Evolutionary conservation across 2,329 filamentous ascomycete genomes (phyloP).

Genomic region (Hypoxylon sp.): DNA sequence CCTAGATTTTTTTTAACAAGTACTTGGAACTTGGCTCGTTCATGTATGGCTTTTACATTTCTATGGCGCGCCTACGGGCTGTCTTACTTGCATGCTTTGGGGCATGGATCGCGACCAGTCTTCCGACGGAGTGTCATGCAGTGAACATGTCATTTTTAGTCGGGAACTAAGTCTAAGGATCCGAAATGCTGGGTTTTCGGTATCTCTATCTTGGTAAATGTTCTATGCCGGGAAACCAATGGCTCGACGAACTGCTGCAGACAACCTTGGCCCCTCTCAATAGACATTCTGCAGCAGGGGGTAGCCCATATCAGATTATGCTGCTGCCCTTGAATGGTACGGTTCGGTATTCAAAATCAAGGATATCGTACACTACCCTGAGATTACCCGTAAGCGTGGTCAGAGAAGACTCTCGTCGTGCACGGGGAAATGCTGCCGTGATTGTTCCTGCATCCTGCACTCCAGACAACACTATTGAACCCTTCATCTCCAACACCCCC

Average conservation of each 20-base stretch:
- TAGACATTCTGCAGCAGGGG: not conserved
- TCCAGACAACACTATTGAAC: not conserved
- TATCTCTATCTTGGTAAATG: conserved; percentile 14
- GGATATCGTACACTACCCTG: not conserved
- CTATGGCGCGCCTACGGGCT: conserved; percentile 6
- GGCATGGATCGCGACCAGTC: conserved; percentile 24
- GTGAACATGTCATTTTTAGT: conserved; percentile 22
- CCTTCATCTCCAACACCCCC: not conserved
- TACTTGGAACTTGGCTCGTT: not conserved
- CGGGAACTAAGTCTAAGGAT: conserved; percentile 10
- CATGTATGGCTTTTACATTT: conserved; percentile 11
- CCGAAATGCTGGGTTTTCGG: conserved; percentile 26
- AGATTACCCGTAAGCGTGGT: not conserved
- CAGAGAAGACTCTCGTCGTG: not conserved
- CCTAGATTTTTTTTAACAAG: not conserved
- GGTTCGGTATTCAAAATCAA: conserved; percentile 1
- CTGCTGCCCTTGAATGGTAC: conserved; percentile 3
- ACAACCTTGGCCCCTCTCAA: not conserved
- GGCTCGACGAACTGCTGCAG: conserved; percentile 6
- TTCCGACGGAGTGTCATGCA: conserved; percentile 25
- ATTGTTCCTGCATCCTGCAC: conserved; percentile 1
- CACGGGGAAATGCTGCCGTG: not conserved
- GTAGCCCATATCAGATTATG: conserved; percentile 10
- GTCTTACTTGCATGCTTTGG: conserved; percentile 25
- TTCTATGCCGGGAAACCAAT: conserved; percentile 16